Evolutionary conservation across 495 filamentous ascomycete genomes (phyloP), one percentile per base, ranked within the genome.

Genomic region (Aspergillus homomorphus): DNA sequence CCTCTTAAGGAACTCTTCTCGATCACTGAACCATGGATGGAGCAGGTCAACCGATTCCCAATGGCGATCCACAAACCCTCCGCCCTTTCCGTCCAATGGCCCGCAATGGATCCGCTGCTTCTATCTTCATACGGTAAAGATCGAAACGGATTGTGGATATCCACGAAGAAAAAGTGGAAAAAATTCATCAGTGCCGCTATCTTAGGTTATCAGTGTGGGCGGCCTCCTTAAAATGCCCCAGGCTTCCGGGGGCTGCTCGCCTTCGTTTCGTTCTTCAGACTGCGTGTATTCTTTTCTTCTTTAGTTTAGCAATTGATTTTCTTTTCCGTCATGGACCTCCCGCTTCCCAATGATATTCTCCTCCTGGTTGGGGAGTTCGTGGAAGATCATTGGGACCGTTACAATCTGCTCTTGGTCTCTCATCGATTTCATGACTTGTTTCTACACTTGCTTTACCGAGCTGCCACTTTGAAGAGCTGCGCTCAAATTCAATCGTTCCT

Each of bases 341-440:
- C 43, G 6, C 60, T 73, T 26, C 63, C 69, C 16, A 68, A 71
- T 57, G 72, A 75, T 45, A 56, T 75, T 49, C 60, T 75, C 20
- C 58, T 67, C 52, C 56, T 73, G 41, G 53, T 72, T 28, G 72
- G 69, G 41, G 72, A 73, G 41, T 64, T 58, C 3, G 23, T 72
- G 21, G 62, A 75, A 41, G 42, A 61, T 8, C 65, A 66, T 24
- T 22, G 26, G 30, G 70, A 75, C 21, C 61, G 72, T 19, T 69
- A 66, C 57, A 70, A 73, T 26, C 63, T 72, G n/a, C 33, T 71
- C 26, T 66, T 75, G 41, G 66, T 69, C 19, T 72, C 58, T 43
- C 63, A 30, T 9, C 66, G 61, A 19, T 75, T 75, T 21, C 64
- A 73, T 23, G 59, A 68, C n/a, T 46, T 73, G 4, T 72, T 73